A percentile compares a stretch with the other conserved stretches of the same genome.
Evolutionary conservation across 2,329 filamentous ascomycete species (phyloP).

Genomic region (Xylariales sp.): DNA sequence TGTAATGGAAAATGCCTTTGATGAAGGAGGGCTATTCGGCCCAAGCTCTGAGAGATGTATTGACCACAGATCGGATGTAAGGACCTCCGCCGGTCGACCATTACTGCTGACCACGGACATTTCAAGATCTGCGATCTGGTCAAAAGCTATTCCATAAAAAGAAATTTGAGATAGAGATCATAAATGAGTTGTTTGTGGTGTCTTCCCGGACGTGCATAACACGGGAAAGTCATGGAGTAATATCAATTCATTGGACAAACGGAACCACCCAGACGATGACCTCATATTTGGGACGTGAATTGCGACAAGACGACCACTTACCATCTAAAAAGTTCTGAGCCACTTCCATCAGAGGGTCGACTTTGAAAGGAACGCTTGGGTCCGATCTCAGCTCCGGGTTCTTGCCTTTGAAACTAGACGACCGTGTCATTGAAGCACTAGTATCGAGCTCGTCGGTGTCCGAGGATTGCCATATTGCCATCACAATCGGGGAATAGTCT

Average conservation of each 20-base stretch:
- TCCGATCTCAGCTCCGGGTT: constrained; percentile 21
- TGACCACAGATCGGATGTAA: constrained; percentile 36
- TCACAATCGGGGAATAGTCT: constrained; percentile 38
- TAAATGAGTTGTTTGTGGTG: not conserved
- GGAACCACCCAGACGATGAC: too few relatives aligned
- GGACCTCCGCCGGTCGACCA: constrained; percentile 24
- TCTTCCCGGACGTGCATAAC: too few relatives aligned
- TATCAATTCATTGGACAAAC: too few relatives aligned
- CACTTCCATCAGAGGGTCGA: constrained; percentile 35
- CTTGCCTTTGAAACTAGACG: constrained; percentile 37
- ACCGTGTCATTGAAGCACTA: constrained; percentile 12
- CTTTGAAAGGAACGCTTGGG: constrained; percentile 6
- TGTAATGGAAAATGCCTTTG: constrained; percentile 29
- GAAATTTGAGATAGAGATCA: not conserved
- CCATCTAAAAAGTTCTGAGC: constrained; percentile 48
- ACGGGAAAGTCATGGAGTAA: too few relatives aligned
- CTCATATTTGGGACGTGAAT: too few relatives aligned
- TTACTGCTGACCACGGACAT: constrained; percentile 31
- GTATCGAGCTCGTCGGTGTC: constrained; percentile 20
- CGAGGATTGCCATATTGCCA: constrained; percentile 44
- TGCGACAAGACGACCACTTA: constrained; percentile 23
- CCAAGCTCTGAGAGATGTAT: constrained; percentile 33
- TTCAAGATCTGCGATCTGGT: constrained; percentile 39
- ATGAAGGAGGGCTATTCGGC: constrained; percentile 14
- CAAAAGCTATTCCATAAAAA: not conserved